Percentiles rank a stretch among this genome's conserved stretches.
phyloP scores from a whole-genome alignment of 805 yeast genomes.

The Wickerhamomyces alni region DNA sequence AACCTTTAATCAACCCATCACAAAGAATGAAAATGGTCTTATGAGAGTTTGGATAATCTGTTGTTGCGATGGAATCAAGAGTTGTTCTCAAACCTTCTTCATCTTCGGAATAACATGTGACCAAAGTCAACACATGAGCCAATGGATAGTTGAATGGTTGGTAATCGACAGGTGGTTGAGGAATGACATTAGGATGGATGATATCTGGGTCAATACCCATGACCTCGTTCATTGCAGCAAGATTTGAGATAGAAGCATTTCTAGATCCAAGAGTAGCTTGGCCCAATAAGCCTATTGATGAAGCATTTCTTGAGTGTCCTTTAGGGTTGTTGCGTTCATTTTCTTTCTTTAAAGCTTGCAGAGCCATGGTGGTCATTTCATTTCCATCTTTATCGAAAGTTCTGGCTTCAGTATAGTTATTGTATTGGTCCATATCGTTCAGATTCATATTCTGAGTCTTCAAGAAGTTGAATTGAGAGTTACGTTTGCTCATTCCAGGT shows the following conservation, averaged over 20 bases:
- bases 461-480: conserved; percentile 28
- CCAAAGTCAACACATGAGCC: conserved; percentile 65
- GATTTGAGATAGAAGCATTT: conserved; percentile 20
- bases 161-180: conserved; percentile 86
- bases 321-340: conserved; percentile 7
- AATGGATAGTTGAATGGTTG: conserved; percentile 85
- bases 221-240: conserved; percentile 22
- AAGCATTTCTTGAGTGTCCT: conserved; percentile 7
- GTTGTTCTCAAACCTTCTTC: conserved; percentile 82
- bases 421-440: conserved; percentile 13
- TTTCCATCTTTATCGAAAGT: conserved; percentile 17
- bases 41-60: conserved; percentile 94
- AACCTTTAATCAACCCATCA: conserved; percentile 92
- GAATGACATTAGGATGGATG: conserved; percentile 72
- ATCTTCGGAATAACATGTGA: conserved; percentile 95
- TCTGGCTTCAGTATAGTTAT: conserved; percentile 5
- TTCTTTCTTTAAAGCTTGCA: conserved; percentile 42
- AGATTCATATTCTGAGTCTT: conserved; percentile 30
- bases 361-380: conserved; percentile 52
- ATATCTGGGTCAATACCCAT: conserved; percentile 50
- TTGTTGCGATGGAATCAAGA: conserved; percentile 87
- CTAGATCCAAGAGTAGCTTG: conserved; percentile 19
- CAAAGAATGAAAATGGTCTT: conserved; percentile 80
- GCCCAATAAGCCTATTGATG: conserved; percentile 10
- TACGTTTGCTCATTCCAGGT: conserved; percentile 35